Base-by-base conservation (phyloP, 495 filamentous ascomycete species). In the Penicillium malachiteum region DNA sequence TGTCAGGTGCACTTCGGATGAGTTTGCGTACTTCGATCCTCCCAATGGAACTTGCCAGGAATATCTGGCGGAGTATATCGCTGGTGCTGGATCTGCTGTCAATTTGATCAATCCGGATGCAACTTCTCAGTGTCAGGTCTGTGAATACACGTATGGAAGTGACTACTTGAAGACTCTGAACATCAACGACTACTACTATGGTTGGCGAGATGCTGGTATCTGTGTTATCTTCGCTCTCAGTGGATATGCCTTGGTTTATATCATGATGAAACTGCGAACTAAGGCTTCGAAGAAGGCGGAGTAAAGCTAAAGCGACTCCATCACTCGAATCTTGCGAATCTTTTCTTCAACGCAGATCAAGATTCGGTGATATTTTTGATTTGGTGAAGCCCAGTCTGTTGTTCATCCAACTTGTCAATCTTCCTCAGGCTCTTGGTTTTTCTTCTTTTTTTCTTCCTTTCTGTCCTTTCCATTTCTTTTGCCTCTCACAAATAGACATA, bases 111-210 rank as follows among this genome's bases (percentile, higher is more conserved):
- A 86, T 55, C 77, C 80, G 0, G 70, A 73, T 16, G 77, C 75
- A 4, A 87, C 78, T 2, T 48, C 49, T 0, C 54, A 57, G 35
- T 92, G 88, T 71, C 60, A 65, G 8, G 88, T 81, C 62, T 93
- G 89, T 69, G 60, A 77, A 48, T 78, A 71, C 42, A 58, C 55
- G 0, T 12, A 35, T 7, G 75, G 75, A 21, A 74, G 69, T 38
- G 72, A 78, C 37, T 78, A 73, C 44, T 60, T 78, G n/a, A 46
- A 57, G 10, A 67, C 47, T 3, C 45, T 78, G 37, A 74, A 77
- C 56, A 54, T 77, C 32, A 63, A 56, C 14, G 56, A 72, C 21
- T 78, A 78, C 54, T 73, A 74, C 52, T 68, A 72, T 49, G 74
- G 74, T 11, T 78, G 75, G 75, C 65, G 75, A 13, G 70, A 77